Evolutionary conservation across 768 basidiomycete species (phyloP).

Genomic region (Lentinula edodes): DNA sequence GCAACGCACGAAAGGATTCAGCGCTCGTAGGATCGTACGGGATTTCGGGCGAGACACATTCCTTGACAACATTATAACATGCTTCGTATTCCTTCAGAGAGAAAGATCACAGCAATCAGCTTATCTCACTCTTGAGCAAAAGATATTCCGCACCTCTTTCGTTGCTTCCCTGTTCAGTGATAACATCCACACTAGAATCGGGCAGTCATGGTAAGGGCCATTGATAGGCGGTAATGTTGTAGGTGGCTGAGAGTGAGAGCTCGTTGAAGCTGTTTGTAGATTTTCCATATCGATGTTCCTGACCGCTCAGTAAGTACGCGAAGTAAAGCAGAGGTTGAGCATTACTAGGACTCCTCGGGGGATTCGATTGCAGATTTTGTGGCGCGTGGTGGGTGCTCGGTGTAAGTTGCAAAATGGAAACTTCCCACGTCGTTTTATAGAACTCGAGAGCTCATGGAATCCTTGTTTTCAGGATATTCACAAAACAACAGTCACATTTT

Average conservation of each 20-base stretch:
- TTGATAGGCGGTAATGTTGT: neutral
- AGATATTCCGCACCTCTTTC: constrained; percentile 41
- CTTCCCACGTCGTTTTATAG: neutral
- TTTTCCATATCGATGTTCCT: neutral
- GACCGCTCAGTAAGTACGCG: neutral
- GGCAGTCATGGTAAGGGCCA: constrained; percentile 37
- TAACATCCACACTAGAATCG: constrained; percentile 78
- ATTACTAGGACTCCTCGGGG: neutral
- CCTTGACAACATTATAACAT: constrained; percentile 53
- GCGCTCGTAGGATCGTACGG: constrained; percentile 50
- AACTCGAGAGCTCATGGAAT: neutral
- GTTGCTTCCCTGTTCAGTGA: constrained; percentile 72
- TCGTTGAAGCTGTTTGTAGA: neutral
- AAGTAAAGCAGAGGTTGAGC: neutral
- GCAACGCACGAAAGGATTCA: constrained; percentile 61
- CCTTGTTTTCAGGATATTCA: too few relatives aligned
- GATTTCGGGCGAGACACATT: constrained; percentile 55
- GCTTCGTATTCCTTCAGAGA: constrained; percentile 63
- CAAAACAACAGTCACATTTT: too few relatives aligned
- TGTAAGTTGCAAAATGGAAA: neutral
- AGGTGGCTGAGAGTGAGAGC: neutral
- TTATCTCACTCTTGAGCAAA: neutral
- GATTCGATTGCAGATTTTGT: neutral
- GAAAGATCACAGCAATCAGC: neutral
- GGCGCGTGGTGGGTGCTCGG: neutral